Conservation (phyloP, 768 basidiomycete genomes). For the Suillus paluster region DNA sequence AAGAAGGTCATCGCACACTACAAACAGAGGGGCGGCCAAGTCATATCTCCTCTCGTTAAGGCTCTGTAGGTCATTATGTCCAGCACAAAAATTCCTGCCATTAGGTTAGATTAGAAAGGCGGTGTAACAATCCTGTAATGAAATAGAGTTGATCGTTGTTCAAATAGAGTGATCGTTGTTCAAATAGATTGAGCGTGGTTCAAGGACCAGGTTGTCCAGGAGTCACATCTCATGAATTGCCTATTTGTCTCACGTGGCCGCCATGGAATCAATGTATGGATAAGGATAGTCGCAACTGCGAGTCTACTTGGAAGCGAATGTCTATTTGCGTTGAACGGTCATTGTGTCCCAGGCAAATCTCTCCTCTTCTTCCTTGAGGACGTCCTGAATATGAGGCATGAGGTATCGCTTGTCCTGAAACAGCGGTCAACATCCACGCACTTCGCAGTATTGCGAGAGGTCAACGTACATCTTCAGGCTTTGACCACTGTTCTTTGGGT, state of each 20-base stretch:
- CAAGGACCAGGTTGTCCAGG: slow-evolving; percentile 3
- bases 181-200: too few species aligned
- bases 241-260: too few species aligned
- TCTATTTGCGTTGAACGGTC: slow-evolving; percentile 70
- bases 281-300: slow-evolving; percentile 17
- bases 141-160: slow-evolving; percentile 13
- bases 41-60: slow-evolving; percentile 78
- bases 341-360: slow-evolving; percentile 81
- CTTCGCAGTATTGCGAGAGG: not conserved
- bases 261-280: slow-evolving; percentile 17
- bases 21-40: slow-evolving; percentile 71
- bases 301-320: slow-evolving; percentile 29
- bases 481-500: slow-evolving; percentile 81
- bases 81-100: not conserved
- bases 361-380: slow-evolving; percentile 78
- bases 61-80: slow-evolving; percentile 50
- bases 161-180: too few species aligned
- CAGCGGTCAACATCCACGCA: slow-evolving; percentile 15
- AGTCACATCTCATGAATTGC: too few species aligned
- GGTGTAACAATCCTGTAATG: slow-evolving; percentile 20
- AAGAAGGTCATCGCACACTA: slow-evolving; percentile 91
- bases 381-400: slow-evolving; percentile 71
- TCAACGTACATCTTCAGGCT: slow-evolving; percentile 69
- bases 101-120: slow-evolving; percentile 4
- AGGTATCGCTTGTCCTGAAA: slow-evolving; percentile 90